These are phyloP conservation scores for Sambucus nigra DNA, from an alignment of 129 eudicot genomes.

Conservation along the genomic window DNA sequence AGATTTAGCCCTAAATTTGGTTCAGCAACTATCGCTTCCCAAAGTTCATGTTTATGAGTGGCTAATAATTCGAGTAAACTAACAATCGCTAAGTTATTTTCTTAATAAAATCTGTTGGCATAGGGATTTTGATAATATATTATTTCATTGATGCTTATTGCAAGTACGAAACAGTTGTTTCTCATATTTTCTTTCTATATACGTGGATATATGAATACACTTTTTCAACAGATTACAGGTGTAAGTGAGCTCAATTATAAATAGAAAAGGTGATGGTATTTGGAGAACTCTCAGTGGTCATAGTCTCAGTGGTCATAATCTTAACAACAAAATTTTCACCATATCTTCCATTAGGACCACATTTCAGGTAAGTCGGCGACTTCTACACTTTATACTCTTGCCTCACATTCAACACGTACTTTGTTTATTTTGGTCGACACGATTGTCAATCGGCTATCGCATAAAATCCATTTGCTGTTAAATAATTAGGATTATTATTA, in stretches of 20 bases:
- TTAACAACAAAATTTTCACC: conserved; percentile 15
- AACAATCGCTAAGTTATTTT: not conserved
- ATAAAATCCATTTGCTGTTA: too few species aligned
- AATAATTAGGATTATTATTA: too few species aligned
- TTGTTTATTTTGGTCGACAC: too few species aligned
- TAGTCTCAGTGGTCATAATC: not conserved
- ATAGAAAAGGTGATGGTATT: not conserved
- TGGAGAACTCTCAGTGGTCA: conserved; percentile 1
- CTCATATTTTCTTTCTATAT: not conserved
- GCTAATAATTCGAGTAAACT: not conserved
- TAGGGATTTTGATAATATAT: not conserved
- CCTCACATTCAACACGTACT: not conserved
- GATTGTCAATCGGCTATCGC: too few species aligned
- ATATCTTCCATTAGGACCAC: conserved; percentile 18
- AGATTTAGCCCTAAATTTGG: too few species aligned
- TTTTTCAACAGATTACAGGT: not conserved
- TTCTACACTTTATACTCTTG: not conserved
- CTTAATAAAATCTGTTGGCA: not conserved
- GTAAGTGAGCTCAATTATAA: not conserved
- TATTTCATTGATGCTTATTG: not conserved
- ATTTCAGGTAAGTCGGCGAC: conserved; percentile 1
- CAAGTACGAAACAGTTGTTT: not conserved
- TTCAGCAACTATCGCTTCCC: too few species aligned
- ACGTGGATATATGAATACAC: not conserved
- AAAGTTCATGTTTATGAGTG: too few species aligned